Conservation (phyloP, 2,329 filamentous ascomycete species). For the Penicillium sp. region DNA sequence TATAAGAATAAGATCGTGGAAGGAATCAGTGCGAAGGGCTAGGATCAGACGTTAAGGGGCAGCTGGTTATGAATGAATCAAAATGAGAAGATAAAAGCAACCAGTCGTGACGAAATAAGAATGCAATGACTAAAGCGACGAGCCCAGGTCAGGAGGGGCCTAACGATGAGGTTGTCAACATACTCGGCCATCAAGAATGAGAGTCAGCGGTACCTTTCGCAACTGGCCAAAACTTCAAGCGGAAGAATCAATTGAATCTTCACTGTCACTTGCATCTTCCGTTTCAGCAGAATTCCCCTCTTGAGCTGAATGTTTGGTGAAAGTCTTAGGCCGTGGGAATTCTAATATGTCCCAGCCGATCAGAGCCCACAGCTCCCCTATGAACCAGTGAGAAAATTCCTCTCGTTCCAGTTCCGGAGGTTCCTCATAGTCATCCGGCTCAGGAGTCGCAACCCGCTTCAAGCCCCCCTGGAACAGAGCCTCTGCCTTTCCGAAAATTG, state of each 20-base stretch:
- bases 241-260: neutral
- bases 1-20: no score
- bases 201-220: neutral
- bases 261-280: neutral
- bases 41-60: no score
- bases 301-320: neutral
- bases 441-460: slow-evolving; percentile 22
- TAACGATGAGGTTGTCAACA: no score
- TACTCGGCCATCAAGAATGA: neutral
- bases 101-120: no score
- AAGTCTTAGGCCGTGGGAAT: neutral
- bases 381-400: slow-evolving; percentile 55
- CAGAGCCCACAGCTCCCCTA: slow-evolving; percentile 57
- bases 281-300: no score
- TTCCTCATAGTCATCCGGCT: slow-evolving; percentile 16
- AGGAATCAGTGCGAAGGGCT: no score
- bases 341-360: slow-evolving; percentile 56
- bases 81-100: no score
- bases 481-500: slow-evolving; percentile 43
- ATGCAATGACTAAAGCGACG: no score
- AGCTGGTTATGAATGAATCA: no score
- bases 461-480: slow-evolving; percentile 33
- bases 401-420: slow-evolving; percentile 26
- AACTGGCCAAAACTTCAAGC: neutral
- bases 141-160: no score